Conservation (phyloP, 176 grass and related monocot genomes). For the Panicum miliaceum region DNA sequence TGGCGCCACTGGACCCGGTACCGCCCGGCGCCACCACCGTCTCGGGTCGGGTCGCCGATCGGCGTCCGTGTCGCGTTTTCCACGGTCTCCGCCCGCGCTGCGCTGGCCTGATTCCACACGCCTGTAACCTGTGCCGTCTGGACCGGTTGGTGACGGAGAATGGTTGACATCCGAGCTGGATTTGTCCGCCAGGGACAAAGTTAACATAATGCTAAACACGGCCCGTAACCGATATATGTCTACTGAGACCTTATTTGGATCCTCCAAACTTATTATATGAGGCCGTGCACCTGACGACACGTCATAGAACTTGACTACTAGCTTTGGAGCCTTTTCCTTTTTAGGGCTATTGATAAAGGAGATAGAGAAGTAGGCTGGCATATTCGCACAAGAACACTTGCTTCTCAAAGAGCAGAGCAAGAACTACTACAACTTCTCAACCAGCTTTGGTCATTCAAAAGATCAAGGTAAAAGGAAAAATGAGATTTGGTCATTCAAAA, state of each 20-base stretch:
- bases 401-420: too few relatives aligned
- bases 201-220: too few relatives aligned
- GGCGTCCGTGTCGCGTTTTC: constrained; percentile 15
- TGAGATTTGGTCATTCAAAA: too few relatives aligned
- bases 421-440: too few relatives aligned
- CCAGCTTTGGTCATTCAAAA: too few relatives aligned
- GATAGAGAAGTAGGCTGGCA: not conserved
- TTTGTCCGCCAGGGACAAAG: not conserved
- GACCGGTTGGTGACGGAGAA: not conserved
- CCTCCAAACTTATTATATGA: too few relatives aligned
- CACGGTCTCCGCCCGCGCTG: not conserved
- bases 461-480: too few relatives aligned
- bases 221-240: too few relatives aligned
- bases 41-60: not conserved
- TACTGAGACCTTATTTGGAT: too few relatives aligned
- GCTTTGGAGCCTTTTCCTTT: not conserved
- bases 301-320: not conserved
- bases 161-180: constrained; percentile 21
- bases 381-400: too few relatives aligned
- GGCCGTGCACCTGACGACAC: not conserved
- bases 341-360: not conserved
- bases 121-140: not conserved
- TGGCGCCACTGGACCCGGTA: not conserved
- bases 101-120: not conserved
- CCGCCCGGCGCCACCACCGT: not conserved